Conservation (phyloP, 306 rosid genomes). For the Geum urbanum region DNA sequence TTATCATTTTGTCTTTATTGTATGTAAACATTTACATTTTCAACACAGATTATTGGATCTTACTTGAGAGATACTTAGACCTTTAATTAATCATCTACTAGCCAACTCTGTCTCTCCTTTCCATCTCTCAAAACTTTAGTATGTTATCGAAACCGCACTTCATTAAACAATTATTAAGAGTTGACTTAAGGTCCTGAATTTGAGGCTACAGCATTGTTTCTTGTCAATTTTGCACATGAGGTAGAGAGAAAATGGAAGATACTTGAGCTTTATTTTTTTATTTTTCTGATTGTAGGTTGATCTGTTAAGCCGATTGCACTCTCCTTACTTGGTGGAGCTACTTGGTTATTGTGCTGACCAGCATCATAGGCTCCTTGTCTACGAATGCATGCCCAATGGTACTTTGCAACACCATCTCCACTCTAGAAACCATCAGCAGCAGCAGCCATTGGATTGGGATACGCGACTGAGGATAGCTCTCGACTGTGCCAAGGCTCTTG, state of each 20-base stretch:
- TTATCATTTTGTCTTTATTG: slow-evolving; percentile 15
- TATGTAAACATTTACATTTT: slow-evolving; percentile 2
- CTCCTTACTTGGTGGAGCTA: slow-evolving; percentile 74
- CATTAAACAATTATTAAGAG: background rate
- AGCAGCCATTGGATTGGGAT: slow-evolving; percentile 81
- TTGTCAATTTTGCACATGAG: slow-evolving; percentile 45
- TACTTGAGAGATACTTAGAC: background rate
- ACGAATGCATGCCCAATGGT: slow-evolving; percentile 72
- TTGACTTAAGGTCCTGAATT: slow-evolving; percentile 38
- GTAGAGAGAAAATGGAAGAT: slow-evolving; percentile 11
- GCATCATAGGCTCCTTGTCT: slow-evolving; percentile 73
- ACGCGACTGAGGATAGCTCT: slow-evolving; percentile 89
- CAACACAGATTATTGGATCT: slow-evolving; percentile 8
- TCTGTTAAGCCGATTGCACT: slow-evolving; percentile 68
- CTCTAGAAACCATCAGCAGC: slow-evolving; percentile 30
- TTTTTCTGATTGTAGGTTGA: slow-evolving; percentile 59
- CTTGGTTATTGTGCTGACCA: slow-evolving; percentile 98
- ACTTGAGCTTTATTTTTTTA: slow-evolving; percentile 4
- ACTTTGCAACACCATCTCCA: slow-evolving; percentile 76
- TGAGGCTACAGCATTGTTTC: slow-evolving; percentile 19
- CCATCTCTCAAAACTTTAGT: background rate
- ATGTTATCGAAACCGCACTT: background rate
- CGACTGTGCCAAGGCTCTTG: slow-evolving; percentile 88
- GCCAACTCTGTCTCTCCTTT: background rate
- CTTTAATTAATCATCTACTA: background rate